Evolutionary conservation across 805 yeast genomes (phyloP), one percentile per base, ranked within the genome.

Genomic region (Brettanomyces sp.): DNA sequence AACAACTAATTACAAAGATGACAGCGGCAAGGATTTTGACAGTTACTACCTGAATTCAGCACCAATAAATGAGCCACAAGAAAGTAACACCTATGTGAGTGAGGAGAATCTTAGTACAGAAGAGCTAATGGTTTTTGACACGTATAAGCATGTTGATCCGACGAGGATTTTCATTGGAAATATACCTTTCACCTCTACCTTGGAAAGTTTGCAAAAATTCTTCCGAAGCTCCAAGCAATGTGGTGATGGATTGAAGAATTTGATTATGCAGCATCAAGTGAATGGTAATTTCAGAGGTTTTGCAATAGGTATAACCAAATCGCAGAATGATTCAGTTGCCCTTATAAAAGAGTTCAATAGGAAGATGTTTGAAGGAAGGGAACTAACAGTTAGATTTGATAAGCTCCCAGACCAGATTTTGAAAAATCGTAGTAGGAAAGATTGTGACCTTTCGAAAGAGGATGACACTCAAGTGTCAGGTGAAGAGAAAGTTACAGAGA

Each of bases 311-410:
- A 68, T 73, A 4, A 79, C 78, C 23, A 67, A 67, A 1, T 59
- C 68, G 36, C 68, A 65, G 32, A 66, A 60, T 7, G 76, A 75
- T 34, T 76, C 84, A 4, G 64, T 64, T 4, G 64, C 64, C 37
- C 68, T 80, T 13, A 79, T 82, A 39, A 62, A 66, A 24, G 47
- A 57, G 37, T 76, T 80, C 52, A 74, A 82, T 55, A 76, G 76
- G 11, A 54, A 57, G 2, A 66, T 58, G n/a, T 82, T 80, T 54
- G 75, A 77, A 55, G 85, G 86, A 0, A 64, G 89, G 36, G 63
- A 67, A 5, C 61, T 82, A 30, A 77, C 82, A 3, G 87, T 82
- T 2, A 59, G 87, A 23, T 78, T 66, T 55, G 87, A 82, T 55
- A 69, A 70, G 50, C 73, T 66, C 48, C 80, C 81, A 1, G 70